Evolutionary conservation across 1,139 yeast species (phyloP).

Genomic region (Debaryomyces nepalensis): DNA sequence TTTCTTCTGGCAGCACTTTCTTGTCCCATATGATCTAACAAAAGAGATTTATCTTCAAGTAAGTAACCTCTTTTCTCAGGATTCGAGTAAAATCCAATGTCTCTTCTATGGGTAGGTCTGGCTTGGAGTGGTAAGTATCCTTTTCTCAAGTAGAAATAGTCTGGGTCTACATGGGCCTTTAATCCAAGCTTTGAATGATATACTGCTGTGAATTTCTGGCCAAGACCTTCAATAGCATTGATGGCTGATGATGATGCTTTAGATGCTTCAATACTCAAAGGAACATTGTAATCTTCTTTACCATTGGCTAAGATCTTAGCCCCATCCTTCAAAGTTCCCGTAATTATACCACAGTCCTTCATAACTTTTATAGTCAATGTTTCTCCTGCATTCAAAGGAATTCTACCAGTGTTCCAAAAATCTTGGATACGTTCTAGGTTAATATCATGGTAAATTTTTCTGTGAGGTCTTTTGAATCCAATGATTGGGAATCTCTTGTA

Average conservation of each 20-base stretch:
- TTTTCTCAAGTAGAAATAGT: conserved; percentile 63
- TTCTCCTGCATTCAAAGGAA: conserved; percentile 66
- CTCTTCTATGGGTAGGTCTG: conserved; percentile 83
- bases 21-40: conserved; percentile 43
- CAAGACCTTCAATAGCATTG: conserved; percentile 67
- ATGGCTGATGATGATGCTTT: conserved; percentile 80
- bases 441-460: conserved; percentile 53
- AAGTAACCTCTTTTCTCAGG: conserved; percentile 79
- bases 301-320: conserved; percentile 82
- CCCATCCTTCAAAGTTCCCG: conserved; percentile 77
- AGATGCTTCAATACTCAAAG: conserved; percentile 78
- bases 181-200: conserved; percentile 72
- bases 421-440: conserved; percentile 63
- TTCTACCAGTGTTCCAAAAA: conserved; percentile 69
- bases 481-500: conserved; percentile 87
- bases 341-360: conserved; percentile 73
- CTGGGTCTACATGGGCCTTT: conserved; percentile 78
- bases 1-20: conserved; percentile 22
- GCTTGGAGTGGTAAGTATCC: conserved; percentile 87
- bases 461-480: conserved; percentile 74
- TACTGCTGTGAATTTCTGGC: conserved; percentile 74
- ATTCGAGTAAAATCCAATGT: conserved; percentile 76
- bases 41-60: conserved; percentile 41
- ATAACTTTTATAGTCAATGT: conserved; percentile 64
- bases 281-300: conserved; percentile 56